Base-by-base conservation (phyloP, 1,139 yeast species). In the Protomyces arabidopsidicola region DNA sequence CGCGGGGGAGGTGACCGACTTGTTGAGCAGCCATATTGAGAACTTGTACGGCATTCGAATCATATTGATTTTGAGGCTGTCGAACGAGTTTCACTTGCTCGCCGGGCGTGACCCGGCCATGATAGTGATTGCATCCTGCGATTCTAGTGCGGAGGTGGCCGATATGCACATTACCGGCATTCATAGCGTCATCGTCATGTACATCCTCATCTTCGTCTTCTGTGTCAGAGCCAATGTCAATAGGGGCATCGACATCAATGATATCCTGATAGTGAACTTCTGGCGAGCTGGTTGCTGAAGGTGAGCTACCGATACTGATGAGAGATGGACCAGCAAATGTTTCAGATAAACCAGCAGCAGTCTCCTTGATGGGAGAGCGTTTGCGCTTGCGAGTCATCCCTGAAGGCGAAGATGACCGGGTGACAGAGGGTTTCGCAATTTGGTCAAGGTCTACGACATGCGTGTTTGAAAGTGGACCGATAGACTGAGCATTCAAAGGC, bases 1-100 rank as follows among this genome's bases (percentile, higher is more conserved):
- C 35, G 31, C 63, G 63, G 18, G 66, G 65, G 14, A 65, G 51
- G n/a, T 64, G 59, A 2, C 67, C 67, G 34, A 65, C 55, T 35
- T 64, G 65, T 9, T 22, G 53, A n/a, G 24, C 45, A 16, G 52
- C 53, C 31, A 53, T 45, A 10, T 53, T 42, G 9, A 45, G 58
- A 31, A 64, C 66, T 24, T 63, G 65, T 18, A 65, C 45, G 6
- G 67, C 65, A 42, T 64, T 56, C 6, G 38, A 20, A 48, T 65
- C 66, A 45, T 55, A 52, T 10, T 16, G 35, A 31, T 64, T 65
- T 8, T 48, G 22, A 10, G 57, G 59, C 12, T 65, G 66, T 1
- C 67, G 60, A 20, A 51, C 51, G 3, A 63, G 45, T 12, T 24
- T 16, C 14, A 65, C 67, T 64, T 60, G 39, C 34, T 38, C 35